phyloP scores from a whole-genome alignment of 768 basidiomycete genomes.

The Termitomyces bulborhizus region DNA sequence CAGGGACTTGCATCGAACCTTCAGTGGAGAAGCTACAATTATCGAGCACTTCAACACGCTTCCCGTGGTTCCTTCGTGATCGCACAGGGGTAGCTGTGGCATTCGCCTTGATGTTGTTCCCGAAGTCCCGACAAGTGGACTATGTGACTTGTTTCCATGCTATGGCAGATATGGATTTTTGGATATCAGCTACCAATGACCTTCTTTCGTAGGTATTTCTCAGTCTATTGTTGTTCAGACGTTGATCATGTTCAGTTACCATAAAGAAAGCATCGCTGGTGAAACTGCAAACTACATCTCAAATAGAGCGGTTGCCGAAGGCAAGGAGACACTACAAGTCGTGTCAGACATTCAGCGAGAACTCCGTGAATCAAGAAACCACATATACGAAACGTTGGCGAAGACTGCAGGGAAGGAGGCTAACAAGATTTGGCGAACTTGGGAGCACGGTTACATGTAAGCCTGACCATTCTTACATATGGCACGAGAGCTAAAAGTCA shows the following conservation, averaged over 20 bases:
- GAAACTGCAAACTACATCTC: constrained; percentile 15
- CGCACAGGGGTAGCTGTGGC: constrained; percentile 13
- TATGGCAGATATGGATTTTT: constrained; percentile 16
- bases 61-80: constrained; percentile 18
- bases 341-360: constrained; percentile 13
- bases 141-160: constrained; percentile 15
- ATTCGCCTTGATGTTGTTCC: constrained; percentile 14
- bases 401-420: background rate
- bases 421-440: constrained; percentile 5
- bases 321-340: constrained; percentile 1
- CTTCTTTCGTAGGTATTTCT: constrained; percentile 15
- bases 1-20: constrained; percentile 14
- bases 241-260: constrained; percentile 7
- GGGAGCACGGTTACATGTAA: constrained; percentile 13
- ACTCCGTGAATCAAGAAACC: background rate
- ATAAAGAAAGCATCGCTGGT: constrained; percentile 19
- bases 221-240: no score
- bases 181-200: constrained; percentile 14
- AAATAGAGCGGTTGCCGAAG: constrained; percentile 10
- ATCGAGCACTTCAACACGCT: constrained; percentile 4
- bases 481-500: background rate
- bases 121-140: constrained; percentile 8
- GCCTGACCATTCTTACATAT: background rate
- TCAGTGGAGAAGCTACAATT: constrained; percentile 6
- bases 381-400: constrained; percentile 1